Conservation (phyloP, 768 basidiomycete species). For the Mycena metata region DNA sequence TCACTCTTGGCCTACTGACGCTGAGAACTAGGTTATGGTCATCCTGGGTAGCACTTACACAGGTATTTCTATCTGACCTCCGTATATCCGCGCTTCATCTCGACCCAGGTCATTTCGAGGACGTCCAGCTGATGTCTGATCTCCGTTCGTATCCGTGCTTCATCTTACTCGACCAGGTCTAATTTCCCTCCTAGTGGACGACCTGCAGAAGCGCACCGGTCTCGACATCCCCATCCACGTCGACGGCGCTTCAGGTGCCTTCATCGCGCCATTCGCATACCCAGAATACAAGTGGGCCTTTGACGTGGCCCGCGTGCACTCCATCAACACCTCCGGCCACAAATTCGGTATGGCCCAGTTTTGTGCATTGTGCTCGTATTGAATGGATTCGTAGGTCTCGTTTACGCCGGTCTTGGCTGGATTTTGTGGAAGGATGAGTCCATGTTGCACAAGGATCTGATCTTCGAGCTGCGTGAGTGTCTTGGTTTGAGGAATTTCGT, state of each 20-base stretch:
- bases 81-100: too few species aligned
- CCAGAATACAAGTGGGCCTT: slow-evolving; percentile 72
- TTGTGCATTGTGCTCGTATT: background rate
- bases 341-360: slow-evolving; percentile 63
- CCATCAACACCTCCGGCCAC: slow-evolving; percentile 58
- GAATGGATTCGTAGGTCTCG: slow-evolving; percentile 44
- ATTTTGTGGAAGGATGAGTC: slow-evolving; percentile 71
- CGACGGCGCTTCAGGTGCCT: slow-evolving; percentile 73
- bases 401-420: slow-evolving; percentile 71
- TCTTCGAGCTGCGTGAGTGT: slow-evolving; percentile 73
- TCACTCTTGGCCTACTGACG: background rate
- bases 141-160: slow-evolving; percentile 50
- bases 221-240: slow-evolving; percentile 76
- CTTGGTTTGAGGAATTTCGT: background rate
- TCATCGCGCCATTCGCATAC: slow-evolving; percentile 75
- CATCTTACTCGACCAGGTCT: background rate
- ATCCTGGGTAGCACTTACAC: slow-evolving; percentile 70
- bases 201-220: slow-evolving; percentile 67
- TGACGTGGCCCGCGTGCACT: slow-evolving; percentile 49
- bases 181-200: slow-evolving; percentile 57
- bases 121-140: slow-evolving; percentile 52
- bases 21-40: slow-evolving; percentile 57
- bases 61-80: slow-evolving; percentile 70
- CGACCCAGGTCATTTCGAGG: slow-evolving; percentile 67
- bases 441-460: slow-evolving; percentile 70